Evolutionary conservation across 2,329 filamentous ascomycete species (phyloP), one percentile per base, ranked within the genome.

Genomic region (Fusarium circinatum): DNA sequence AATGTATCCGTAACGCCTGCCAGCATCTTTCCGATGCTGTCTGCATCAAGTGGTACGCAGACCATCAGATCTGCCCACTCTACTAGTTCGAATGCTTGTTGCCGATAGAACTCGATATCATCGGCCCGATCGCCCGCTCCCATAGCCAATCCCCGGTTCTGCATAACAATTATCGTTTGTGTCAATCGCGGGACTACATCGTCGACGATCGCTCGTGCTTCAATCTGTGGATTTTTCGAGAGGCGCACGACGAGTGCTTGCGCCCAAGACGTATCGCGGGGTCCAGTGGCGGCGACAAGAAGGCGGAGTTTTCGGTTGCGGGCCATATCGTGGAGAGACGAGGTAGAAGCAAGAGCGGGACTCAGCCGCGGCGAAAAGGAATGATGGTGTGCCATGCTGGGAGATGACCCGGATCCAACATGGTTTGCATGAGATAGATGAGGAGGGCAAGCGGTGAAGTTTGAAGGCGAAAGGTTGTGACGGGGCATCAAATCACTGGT

Each of bases 11-110:
- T 92, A 65, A 96, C 89, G 59, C 95, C 95, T 61, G 92, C 90
- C 79, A 98, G 86, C 94, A 98, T 97, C 80, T 94, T 94, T 36
- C 93, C 93, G 62, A 98, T 87, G 62, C 92, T 92, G 79, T 96
- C 93, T 13, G 94, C 94, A 80, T 96, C 93, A 55, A 97, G 92
- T 8, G 95, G 94, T 12, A 93, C 93, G 63, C 97, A 89, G 38
- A 98, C 91, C 66, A 98, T 87, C 74, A 98, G 84, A 82, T 98
- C 93, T 11, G 95, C 94, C 95, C 95, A 98, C 70, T 94, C 89
- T 74, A 94, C 94, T 68, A 97, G 83, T 73, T 94, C 92, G 75
- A 86, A 89, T 8, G 86, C 90, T 71, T 86, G 88, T 59, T 83
- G 82, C 32, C 79, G 78, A 65, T 86, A 87, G 55, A 85, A 85